phyloP scores from a whole-genome alignment of 768 basidiomycete genomes.

The Fistulinella prunicolor region DNA sequence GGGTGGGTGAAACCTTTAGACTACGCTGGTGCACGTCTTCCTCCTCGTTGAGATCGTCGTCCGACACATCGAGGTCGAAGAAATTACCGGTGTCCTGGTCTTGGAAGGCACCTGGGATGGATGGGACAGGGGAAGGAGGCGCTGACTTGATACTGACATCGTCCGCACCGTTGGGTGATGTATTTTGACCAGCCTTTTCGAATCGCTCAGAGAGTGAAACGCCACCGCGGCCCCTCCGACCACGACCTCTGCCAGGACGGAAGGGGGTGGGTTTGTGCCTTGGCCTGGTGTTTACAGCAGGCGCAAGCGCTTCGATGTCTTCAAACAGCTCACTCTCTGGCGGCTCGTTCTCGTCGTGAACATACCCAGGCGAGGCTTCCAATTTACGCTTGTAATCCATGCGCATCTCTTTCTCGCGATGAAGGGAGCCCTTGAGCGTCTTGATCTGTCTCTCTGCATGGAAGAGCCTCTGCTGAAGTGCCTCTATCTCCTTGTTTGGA shows the following conservation, averaged over 20 bases:
- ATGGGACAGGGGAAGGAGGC: constrained; percentile 32
- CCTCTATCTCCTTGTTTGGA: constrained; percentile 78
- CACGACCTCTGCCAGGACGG: constrained; percentile 44
- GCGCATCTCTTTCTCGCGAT: constrained; percentile 80
- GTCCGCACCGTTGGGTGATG: constrained; percentile 43
- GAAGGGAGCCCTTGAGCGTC: constrained; percentile 75
- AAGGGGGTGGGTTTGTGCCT: constrained; percentile 52
- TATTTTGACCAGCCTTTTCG: constrained; percentile 52
- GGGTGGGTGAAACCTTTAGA: constrained; percentile 35
- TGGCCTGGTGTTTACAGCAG: constrained; percentile 33
- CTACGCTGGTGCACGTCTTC: constrained; percentile 29
- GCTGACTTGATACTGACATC: constrained; percentile 13
- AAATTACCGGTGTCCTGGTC: constrained; percentile 15
- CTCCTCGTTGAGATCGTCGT: constrained; percentile 16
- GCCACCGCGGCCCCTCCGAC: constrained; percentile 52
- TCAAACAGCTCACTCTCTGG: constrained; percentile 44
- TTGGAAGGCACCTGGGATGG: constrained; percentile 33
- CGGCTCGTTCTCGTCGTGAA: constrained; percentile 37
- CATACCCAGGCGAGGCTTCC: constrained; percentile 38
- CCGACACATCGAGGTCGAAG: constrained; percentile 21
- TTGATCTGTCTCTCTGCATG: constrained; percentile 85
- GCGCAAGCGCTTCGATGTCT: constrained; percentile 40
- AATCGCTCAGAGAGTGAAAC: constrained; percentile 59
- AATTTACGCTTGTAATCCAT: constrained; percentile 62
- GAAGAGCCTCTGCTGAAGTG: constrained; percentile 73